Evolutionary conservation across 2,329 filamentous ascomycete species (phyloP), one percentile per base, ranked within the genome.

Genomic region (Remersonia thermophila): DNA sequence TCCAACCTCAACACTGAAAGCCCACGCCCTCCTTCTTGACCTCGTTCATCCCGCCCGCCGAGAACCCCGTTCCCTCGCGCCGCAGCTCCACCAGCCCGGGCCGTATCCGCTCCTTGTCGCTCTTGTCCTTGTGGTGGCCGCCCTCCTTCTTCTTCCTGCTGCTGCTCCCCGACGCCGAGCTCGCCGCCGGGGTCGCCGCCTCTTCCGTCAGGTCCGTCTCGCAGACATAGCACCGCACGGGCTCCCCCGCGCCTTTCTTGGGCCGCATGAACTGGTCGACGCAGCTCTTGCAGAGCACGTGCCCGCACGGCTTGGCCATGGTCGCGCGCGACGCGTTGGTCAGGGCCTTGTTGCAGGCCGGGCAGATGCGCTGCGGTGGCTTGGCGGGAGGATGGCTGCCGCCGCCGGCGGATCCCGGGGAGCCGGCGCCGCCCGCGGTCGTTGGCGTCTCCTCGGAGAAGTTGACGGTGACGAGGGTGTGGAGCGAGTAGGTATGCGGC

Each of bases 11-110:
- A 17, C 28, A 31, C 6, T 12, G 13, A 11, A 38, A 38, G 12
- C 17, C 80, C 13, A 93, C 76, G 0, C 82, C 80, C 3, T 71
- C 62, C 55, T 79, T 91, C 59, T 82, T 81, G 12, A 93, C 85
- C 49, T 83, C 73, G 52, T 81, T 93, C 35, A 73, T 72, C 3
- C 91, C 89, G n/a, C 80, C 79, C 4, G 84, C 82, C 4, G 89
- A 87, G 58, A 94, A 96, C 0, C 89, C 89, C 0, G 89, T 96
- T 1, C 89, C 89, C 49, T 95, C 89, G 26, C 80, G 83, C 47
- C 73, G 77, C 33, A 96, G 71, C 51, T 82, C 75, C 3, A 95
- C 78, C 25, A 95, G 54, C 0, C 87, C 87, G 0, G 78, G 73
- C 41, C 67, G 74, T 26, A 80, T 67, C 35, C 64, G 73, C 26